Evolutionary conservation across 305 asterid species (phyloP), one percentile per base, ranked within the genome.

Genomic region (Withania somnifera): DNA sequence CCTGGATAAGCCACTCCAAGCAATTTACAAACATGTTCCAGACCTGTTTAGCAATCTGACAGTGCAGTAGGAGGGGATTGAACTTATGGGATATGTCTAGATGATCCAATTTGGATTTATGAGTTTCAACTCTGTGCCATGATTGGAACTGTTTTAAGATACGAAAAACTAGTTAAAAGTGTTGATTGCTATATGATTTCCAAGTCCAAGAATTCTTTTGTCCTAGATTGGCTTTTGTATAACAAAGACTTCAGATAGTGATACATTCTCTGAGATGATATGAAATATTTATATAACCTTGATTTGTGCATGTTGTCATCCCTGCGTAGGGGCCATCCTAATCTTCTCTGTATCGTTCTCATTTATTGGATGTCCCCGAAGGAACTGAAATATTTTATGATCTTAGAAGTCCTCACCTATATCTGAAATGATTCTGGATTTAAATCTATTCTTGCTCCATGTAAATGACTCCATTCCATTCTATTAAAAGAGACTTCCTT

Each of bases 281-380:
- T 45, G 51, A 45, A 45, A 45, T 45, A 45, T 45, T 45, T 45
- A 45, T 45, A 11, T 11, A 10, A 45, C 51, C 51, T 45, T 45
- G 51, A 80, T 82, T 84, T 84, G 82, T 57, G 85, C 61, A 61
- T 85, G 85, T 68, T 85, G 85, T 68, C 87, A 83, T 87, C 88
- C 87, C 85, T 85, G 81, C 83, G 68, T 86, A 85, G 82, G 88
- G 88, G 78, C 80, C 89, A 86, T 88, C 86, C 83, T 86, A 88
- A 88, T 88, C 89, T 83, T 88, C 86, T 84, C 86, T 82, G 83
- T 84, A 84, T 88, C 84, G 82, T 83, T 88, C 84, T 86, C 86
- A 84, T 86, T 88, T 86, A 86, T 86, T 82, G 78, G 83, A 84
- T 84, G 87, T 84, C 78, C 86, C 81, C 83, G 58, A 82, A 85